Conservation (phyloP, 495 filamentous ascomycete genomes). For the Daldinia bambusicola region DNA sequence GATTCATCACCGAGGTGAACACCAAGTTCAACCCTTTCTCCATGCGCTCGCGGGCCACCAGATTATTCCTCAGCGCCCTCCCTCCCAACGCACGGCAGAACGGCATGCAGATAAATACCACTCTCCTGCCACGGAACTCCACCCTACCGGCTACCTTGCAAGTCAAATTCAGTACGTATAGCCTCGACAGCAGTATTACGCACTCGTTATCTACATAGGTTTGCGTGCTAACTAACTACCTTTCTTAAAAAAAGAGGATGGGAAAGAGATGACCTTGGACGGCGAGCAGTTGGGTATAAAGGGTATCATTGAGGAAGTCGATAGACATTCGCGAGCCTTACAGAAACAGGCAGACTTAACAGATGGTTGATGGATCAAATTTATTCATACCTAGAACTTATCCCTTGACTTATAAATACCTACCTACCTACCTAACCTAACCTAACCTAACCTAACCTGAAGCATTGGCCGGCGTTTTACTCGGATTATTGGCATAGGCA, state of each 20-base stretch:
- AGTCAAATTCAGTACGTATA: conserved; percentile 81
- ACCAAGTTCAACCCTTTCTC: conserved; percentile 94
- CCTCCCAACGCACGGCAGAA: conserved; percentile 76
- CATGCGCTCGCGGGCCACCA: conserved; percentile 76
- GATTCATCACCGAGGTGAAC: conserved; percentile 83
- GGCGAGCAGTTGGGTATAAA: conserved; percentile 82
- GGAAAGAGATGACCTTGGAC: conserved; percentile 78
- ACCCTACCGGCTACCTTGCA: conserved; percentile 69
- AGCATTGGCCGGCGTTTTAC: conserved; percentile 50
- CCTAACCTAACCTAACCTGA: neutral
- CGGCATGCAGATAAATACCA: conserved; percentile 80
- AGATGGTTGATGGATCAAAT: conserved; percentile 54
- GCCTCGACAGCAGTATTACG: neutral
- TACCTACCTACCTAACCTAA: too few species aligned
- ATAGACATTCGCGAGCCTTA: conserved; percentile 84
- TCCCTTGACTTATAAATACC: conserved; percentile 23
- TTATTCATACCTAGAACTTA: conserved; percentile 11
- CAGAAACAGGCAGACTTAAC: conserved; percentile 83
- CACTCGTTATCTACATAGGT: neutral
- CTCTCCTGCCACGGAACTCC: conserved; percentile 74
- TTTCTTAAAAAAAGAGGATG: conserved; percentile 76
- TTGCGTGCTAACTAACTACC: conserved; percentile 29
- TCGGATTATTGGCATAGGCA: conserved; percentile 37
- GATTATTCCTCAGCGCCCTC: conserved; percentile 87
- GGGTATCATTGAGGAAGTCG: conserved; percentile 86